Evolutionary conservation across 768 basidiomycete species (phyloP).

Genomic region (Collybia sordida): DNA sequence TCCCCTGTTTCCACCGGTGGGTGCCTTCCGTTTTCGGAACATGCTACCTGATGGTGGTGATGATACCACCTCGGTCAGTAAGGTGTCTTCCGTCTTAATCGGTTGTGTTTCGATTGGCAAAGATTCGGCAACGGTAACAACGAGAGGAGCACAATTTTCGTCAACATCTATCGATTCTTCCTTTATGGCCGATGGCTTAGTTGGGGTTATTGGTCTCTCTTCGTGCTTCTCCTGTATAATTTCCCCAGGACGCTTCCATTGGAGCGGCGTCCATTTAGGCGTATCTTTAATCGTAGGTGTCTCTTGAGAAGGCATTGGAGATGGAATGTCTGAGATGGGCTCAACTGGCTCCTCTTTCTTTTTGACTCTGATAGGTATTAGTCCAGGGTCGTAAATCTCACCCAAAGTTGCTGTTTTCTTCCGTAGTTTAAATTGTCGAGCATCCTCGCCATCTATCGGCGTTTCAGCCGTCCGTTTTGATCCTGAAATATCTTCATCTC

Average conservation of each 20-base stretch:
- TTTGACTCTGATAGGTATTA: constrained; percentile 65
- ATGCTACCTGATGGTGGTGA: constrained; percentile 11
- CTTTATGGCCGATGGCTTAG: constrained; percentile 6
- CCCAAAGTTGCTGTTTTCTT: constrained; percentile 70
- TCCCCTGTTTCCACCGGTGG: constrained; percentile 18
- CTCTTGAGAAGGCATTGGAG: neutral
- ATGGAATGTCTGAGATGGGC: constrained; percentile 5
- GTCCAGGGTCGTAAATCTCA: constrained; percentile 79
- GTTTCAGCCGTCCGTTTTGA: constrained; percentile 39
- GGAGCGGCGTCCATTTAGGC: constrained; percentile 34
- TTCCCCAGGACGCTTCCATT: constrained; percentile 29
- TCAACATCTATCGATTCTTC: constrained; percentile 1
- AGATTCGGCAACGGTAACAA: too few species aligned
- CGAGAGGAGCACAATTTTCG: neutral
- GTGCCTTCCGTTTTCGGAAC: constrained; percentile 33
- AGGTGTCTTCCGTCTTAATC: neutral
- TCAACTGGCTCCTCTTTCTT: constrained; percentile 45
- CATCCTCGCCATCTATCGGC: constrained; percentile 49
- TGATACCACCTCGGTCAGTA: neutral
- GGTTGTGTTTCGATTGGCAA: too few species aligned
- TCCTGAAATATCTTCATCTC: constrained; percentile 17
- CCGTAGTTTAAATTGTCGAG: constrained; percentile 63
- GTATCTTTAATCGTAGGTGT: constrained; percentile 9
- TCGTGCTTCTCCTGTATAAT: neutral
- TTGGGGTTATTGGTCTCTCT: constrained; percentile 18